Conservation (phyloP, 306 rosid genomes). For the Ochetophila trinervis region DNA sequence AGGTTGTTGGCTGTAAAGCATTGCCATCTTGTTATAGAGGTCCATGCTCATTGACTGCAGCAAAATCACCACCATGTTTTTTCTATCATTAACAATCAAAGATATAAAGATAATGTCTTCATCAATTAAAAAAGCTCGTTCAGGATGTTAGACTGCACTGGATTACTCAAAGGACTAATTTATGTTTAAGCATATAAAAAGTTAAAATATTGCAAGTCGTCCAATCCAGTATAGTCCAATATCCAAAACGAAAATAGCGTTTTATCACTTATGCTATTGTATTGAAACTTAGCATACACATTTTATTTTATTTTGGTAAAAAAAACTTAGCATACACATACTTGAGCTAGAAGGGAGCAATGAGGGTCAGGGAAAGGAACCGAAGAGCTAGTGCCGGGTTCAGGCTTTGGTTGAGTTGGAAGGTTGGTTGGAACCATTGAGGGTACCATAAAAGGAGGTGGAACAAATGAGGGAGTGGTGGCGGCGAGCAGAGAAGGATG, state of each 20-base stretch:
- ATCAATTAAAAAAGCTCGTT: no score
- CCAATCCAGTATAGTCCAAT: no score
- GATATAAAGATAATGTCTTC: no score
- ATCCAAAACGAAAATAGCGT: no score
- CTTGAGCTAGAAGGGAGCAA: constrained; percentile 36
- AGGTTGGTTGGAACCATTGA: constrained; percentile 20
- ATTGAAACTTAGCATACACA: no score
- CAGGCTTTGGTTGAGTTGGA: constrained; percentile 27
- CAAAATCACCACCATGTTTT: background rate
- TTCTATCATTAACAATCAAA: background rate
- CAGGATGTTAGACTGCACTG: no score
- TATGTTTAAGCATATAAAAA: no score
- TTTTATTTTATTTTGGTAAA: no score
- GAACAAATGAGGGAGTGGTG: constrained; percentile 20
- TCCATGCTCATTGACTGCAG: constrained; percentile 52
- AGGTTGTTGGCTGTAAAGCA: constrained; percentile 40
- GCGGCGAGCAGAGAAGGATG: constrained; percentile 16
- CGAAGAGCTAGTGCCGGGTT: constrained; percentile 15
- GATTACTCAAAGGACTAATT: no score
- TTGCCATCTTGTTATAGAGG: constrained; percentile 45
- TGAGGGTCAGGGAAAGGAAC: constrained; percentile 36
- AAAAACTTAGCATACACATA: constrained; percentile 26
- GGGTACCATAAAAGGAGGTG: constrained; percentile 37
- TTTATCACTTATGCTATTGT: no score
- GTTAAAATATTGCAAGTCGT: no score